A percentile compares a stretch with the other conserved stretches of the same genome.
phyloP scores from a whole-genome alignment of 1,284 basidiomycete genomes.

The Polyporus tsugae region DNA sequence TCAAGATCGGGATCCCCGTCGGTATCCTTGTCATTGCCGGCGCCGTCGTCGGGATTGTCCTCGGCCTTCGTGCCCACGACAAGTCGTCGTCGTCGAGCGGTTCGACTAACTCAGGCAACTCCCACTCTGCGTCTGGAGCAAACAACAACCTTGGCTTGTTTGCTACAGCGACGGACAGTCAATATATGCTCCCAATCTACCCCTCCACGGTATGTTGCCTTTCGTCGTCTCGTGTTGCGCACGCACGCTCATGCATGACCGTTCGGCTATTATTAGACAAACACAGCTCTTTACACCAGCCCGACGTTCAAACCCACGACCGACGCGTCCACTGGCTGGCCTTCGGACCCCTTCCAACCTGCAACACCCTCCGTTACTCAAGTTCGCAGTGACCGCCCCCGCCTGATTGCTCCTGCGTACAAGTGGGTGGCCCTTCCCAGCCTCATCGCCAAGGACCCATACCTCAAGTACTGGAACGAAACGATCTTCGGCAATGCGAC shows the following conservation, averaged over 20 bases:
- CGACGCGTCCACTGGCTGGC: slow-evolving; percentile 70
- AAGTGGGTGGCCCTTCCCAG: slow-evolving; percentile 88
- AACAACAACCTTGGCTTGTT: slow-evolving; percentile 71
- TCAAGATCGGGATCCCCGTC: slow-evolving; percentile 73
- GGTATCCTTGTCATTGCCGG: slow-evolving; percentile 73
- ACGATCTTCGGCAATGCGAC: slow-evolving; percentile 94
- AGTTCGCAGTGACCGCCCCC: slow-evolving; percentile 85
- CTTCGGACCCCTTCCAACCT: slow-evolving; percentile 77
- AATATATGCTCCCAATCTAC: slow-evolving; percentile 86
- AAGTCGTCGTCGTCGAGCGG: slow-evolving; percentile 48
- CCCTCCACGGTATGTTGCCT: slow-evolving; percentile 76
- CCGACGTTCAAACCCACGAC: slow-evolving; percentile 75
- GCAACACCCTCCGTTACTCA: slow-evolving; percentile 63
- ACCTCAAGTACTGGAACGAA: slow-evolving; percentile 89
- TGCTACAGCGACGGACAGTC: slow-evolving; percentile 79
- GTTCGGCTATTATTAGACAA: slow-evolving; percentile 61
- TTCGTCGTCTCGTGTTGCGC: background rate
- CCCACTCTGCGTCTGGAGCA: slow-evolving; percentile 47
- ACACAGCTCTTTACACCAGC: slow-evolving; percentile 75
- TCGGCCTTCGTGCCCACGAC: slow-evolving; percentile 63
- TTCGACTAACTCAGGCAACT: slow-evolving; percentile 27
- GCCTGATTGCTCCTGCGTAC: slow-evolving; percentile 90
- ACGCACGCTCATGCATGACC: background rate
- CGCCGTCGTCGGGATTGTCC: slow-evolving; percentile 81
- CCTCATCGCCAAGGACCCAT: slow-evolving; percentile 88